These are phyloP conservation scores for Zygoascus tannicola DNA, from an alignment of 805 yeast species.

Conservation along the genomic window DNA sequence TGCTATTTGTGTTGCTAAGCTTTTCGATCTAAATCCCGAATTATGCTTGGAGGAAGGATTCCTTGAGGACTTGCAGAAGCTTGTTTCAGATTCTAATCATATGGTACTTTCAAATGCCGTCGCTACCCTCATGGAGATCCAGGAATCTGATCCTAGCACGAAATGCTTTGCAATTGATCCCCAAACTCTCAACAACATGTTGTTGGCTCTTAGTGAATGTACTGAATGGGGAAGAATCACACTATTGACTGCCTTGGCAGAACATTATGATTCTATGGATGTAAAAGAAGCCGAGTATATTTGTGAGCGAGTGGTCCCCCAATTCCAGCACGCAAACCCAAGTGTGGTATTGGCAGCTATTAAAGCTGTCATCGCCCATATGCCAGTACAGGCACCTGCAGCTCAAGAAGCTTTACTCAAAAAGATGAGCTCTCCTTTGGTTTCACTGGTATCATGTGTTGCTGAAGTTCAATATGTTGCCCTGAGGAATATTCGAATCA, in stretches of 20 bases:
- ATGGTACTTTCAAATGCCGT: conserved; percentile 96
- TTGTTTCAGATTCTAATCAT: conserved; percentile 83
- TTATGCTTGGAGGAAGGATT: conserved; percentile 85
- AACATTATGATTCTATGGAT: conserved; percentile 54
- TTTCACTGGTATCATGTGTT: conserved; percentile 75
- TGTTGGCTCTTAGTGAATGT: conserved; percentile 87
- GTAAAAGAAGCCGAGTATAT: conserved; percentile 69
- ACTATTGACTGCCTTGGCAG: conserved; percentile 70
- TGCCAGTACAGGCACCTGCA: conserved; percentile 28
- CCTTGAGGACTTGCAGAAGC: conserved; percentile 50
- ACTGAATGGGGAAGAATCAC: conserved; percentile 99
- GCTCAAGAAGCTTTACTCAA: conserved; percentile 41
- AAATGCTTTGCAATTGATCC: conserved; percentile 36
- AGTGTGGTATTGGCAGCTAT: conserved; percentile 84
- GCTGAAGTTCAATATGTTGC: conserved; percentile 96
- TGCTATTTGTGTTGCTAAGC: conserved; percentile 91
- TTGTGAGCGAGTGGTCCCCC: conserved; percentile 85
- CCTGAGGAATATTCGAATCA: conserved; percentile 78
- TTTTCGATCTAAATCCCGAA: conserved; percentile 74
- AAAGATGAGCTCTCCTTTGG: conserved; percentile 76
- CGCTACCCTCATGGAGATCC: conserved; percentile 75
- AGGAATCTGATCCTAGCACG: conserved; percentile 50
- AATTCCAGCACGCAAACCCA: conserved; percentile 93
- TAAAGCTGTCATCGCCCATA: conserved; percentile 66
- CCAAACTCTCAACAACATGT: conserved; percentile 42